Percentiles rank a stretch among this genome's conserved stretches.
Conservation (phyloP, 495 filamentous ascomycete genomes). For the Pyrenopolyporus hunteri region DNA sequence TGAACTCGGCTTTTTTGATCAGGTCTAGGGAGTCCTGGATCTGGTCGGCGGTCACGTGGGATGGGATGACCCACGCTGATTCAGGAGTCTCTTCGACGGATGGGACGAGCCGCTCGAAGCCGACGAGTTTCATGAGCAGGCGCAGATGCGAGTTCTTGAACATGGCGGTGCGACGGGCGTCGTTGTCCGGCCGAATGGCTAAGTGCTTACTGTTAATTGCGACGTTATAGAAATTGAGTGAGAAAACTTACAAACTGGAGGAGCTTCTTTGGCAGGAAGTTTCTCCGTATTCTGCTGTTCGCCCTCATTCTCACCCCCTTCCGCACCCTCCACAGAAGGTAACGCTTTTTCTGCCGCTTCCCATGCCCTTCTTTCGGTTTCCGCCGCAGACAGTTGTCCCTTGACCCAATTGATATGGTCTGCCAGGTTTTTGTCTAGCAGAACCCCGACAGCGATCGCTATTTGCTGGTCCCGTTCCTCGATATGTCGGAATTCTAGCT, state of each 20-base stretch:
- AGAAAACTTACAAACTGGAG: constrained; percentile 52
- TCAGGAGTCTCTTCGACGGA: constrained; percentile 70
- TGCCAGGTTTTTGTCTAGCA: constrained; percentile 76
- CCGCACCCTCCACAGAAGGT: constrained; percentile 41
- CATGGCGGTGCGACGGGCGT: constrained; percentile 72
- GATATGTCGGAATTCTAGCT: constrained; percentile 79
- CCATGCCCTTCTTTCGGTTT: constrained; percentile 79
- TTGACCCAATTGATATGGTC: constrained; percentile 85
- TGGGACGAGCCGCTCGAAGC: constrained; percentile 70
- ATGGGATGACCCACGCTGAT: constrained; percentile 80
- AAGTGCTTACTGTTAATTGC: constrained; percentile 5
- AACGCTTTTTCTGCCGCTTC: constrained; percentile 70
- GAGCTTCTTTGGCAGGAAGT: constrained; percentile 46
- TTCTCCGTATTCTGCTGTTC: constrained; percentile 50
- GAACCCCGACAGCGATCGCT: constrained; percentile 74
- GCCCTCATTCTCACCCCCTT: constrained; percentile 33
- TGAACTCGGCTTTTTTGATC: constrained; percentile 74
- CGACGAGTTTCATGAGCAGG: constrained; percentile 78
- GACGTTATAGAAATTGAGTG: neutral
- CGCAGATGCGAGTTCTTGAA: constrained; percentile 91
- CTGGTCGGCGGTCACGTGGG: constrained; percentile 63
- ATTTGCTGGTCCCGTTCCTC: constrained; percentile 71
- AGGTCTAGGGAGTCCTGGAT: constrained; percentile 64
- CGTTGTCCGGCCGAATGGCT: constrained; percentile 72
- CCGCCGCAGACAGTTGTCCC: constrained; percentile 67